Conservation (phyloP, 75 land plant species). For the Larix kaempferi region DNA sequence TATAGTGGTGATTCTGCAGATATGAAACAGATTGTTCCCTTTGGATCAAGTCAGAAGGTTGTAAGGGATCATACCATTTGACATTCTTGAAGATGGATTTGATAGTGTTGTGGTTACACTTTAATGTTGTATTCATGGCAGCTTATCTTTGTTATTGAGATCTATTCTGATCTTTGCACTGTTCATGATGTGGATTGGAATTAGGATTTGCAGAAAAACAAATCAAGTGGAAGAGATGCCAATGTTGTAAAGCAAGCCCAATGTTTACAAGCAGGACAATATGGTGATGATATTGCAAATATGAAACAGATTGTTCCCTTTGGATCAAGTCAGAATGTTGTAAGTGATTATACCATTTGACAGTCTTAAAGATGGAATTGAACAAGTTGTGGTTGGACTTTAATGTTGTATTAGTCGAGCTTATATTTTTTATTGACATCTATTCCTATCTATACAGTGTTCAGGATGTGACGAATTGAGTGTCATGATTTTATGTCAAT, state of each 20-base stretch:
- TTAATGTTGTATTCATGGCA: not conserved
- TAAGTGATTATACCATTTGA: not conserved
- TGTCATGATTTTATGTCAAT: not conserved
- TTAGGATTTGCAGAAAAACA: not conserved
- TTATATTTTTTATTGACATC: not conserved
- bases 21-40: constrained; percentile 8
- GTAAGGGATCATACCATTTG: constrained; percentile 1
- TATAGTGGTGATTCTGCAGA: constrained; percentile 10
- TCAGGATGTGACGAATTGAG: not conserved
- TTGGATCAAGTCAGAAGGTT: constrained; percentile 1
- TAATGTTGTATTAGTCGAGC: not conserved
- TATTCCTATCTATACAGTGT: not conserved
- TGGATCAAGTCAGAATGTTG: not conserved
- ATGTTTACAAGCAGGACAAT: not conserved
- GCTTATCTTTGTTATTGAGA: not conserved
- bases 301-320: not conserved
- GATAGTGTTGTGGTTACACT: not conserved
- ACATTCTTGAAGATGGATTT: constrained; percentile 4
- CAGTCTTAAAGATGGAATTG: not conserved
- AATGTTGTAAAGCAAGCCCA: not conserved
- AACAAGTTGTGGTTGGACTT: not conserved
- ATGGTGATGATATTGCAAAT: not conserved
- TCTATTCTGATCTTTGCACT: not conserved
- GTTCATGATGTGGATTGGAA: not conserved
- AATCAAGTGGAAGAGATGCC: not conserved